Evolutionary conservation across 1,139 yeast genomes (phyloP).

Genomic region (Debaryomyces subglobosus): DNA sequence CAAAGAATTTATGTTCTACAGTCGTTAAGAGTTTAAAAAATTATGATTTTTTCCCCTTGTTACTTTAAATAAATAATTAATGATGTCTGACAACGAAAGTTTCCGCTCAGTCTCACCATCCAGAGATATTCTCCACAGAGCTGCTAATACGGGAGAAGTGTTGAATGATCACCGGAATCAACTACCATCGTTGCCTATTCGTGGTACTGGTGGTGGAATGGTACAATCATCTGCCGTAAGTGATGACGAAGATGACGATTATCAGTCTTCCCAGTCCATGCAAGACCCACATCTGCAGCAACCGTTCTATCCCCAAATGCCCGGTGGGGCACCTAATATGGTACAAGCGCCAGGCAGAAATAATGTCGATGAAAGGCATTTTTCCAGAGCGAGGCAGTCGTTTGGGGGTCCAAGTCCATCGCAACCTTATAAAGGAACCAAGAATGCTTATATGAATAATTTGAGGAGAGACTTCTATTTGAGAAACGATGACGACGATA

Average conservation of each 20-base stretch:
- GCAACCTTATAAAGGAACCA: constrained; percentile 7
- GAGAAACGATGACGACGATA: constrained; percentile 28
- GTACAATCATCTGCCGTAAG: constrained; percentile 15
- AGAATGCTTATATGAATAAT: constrained; percentile 14
- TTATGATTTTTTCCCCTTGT: constrained; percentile 5
- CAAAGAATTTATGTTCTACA: constrained; percentile 4
- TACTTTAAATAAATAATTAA: constrained; percentile 7
- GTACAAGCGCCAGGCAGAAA: not conserved
- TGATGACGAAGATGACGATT: constrained; percentile 13
- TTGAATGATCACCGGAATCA: constrained; percentile 62
- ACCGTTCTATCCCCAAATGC: not conserved
- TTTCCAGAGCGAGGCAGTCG: not conserved
- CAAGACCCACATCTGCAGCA: not conserved
- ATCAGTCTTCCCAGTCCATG: not conserved
- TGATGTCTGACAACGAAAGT: constrained; percentile 53
- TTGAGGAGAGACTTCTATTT: constrained; percentile 28
- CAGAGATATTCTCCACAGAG: constrained; percentile 32
- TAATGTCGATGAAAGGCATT: not conserved
- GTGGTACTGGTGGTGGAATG: not conserved
- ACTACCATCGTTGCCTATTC: constrained; percentile 42
- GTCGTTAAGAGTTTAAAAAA: not conserved
- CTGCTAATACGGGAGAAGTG: constrained; percentile 48
- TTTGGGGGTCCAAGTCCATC: not conserved
- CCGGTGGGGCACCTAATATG: not conserved
- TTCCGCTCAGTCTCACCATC: constrained; percentile 40